phyloP scores from a whole-genome alignment of 2,329 filamentous ascomycete genomes.

The Claviceps digitariae region DNA sequence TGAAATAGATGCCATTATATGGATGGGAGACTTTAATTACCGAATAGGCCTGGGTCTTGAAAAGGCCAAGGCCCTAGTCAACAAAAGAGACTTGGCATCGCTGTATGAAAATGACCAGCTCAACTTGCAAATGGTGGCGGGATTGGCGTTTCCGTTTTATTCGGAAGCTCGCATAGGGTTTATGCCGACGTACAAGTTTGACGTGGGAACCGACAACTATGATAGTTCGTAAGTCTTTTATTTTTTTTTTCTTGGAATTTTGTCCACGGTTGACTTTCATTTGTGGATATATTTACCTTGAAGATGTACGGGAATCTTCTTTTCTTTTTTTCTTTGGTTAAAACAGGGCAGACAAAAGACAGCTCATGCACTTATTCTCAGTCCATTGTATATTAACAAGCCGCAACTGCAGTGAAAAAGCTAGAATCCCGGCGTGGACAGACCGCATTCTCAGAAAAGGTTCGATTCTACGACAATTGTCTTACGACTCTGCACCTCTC shows the following conservation, averaged over 20 bases:
- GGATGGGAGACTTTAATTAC: constrained; percentile 98
- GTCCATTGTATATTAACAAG: neutral
- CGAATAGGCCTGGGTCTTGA: constrained; percentile 78
- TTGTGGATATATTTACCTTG: neutral
- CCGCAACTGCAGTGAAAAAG: constrained; percentile 67
- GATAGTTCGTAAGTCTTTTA: constrained; percentile 61
- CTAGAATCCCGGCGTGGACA: constrained; percentile 92
- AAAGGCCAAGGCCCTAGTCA: constrained; percentile 59
- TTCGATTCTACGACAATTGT: constrained; percentile 63
- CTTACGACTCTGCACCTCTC: constrained; percentile 72
- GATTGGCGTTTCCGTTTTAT: constrained; percentile 79
- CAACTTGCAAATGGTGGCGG: constrained; percentile 92
- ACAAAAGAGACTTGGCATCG: constrained; percentile 57
- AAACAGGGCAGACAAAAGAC: neutral
- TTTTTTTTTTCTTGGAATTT: neutral
- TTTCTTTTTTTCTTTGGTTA: no score
- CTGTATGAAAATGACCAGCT: constrained; percentile 91
- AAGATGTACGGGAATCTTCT: no score
- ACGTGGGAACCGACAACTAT: constrained; percentile 76
- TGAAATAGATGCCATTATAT: constrained; percentile 58
- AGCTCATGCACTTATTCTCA: no score
- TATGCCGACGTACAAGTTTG: constrained; percentile 89
- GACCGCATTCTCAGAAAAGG: constrained; percentile 87
- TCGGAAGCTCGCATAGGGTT: constrained; percentile 82
- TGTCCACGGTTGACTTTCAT: neutral